A percentile compares a stretch with the other conserved stretches of the same genome.
These are phyloP conservation scores for Sporothrix curviconia DNA, from an alignment of 2,329 filamentous ascomycete species.

Conservation along the genomic window DNA sequence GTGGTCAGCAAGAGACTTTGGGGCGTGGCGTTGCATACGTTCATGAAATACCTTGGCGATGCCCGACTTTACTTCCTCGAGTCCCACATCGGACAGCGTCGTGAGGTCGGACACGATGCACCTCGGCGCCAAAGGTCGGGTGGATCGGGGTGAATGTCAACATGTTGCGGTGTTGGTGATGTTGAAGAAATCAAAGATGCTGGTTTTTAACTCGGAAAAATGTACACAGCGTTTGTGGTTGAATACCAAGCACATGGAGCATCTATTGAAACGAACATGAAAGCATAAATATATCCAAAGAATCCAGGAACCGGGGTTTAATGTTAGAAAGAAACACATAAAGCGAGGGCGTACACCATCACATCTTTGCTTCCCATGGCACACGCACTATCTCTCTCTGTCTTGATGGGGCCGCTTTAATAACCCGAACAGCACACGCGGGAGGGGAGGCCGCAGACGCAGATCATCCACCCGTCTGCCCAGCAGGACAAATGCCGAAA, in stretches of 20 bases:
- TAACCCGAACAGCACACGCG: neutral
- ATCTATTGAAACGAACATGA: neutral
- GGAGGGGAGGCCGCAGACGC: neutral
- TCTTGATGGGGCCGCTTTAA: too few species aligned
- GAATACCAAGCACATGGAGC: neutral
- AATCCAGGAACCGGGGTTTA: neutral
- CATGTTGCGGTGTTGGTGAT: neutral
- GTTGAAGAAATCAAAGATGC: too few species aligned
- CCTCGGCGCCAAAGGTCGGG: conserved; percentile 25
- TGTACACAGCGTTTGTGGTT: too few species aligned
- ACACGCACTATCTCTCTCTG: neutral
- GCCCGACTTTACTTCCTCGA: conserved; percentile 27
- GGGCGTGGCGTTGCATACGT: too few species aligned
- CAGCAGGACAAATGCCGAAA: neutral
- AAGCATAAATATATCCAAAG: neutral
- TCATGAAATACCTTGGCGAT: conserved; percentile 32
- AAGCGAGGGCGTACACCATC: too few species aligned
- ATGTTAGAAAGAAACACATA: too few species aligned
- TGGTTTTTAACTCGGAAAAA: too few species aligned
- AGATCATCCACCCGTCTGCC: neutral
- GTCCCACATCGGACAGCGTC: conserved; percentile 27
- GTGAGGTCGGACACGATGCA: conserved; percentile 29
- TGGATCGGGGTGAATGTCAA: conserved; percentile 20
- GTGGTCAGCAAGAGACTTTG: too few species aligned
- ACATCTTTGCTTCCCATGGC: neutral